These are phyloP conservation scores for Chrysanthemum lavandulifolium DNA, from an alignment of 129 eudicot genomes.

Conservation along the genomic window DNA sequence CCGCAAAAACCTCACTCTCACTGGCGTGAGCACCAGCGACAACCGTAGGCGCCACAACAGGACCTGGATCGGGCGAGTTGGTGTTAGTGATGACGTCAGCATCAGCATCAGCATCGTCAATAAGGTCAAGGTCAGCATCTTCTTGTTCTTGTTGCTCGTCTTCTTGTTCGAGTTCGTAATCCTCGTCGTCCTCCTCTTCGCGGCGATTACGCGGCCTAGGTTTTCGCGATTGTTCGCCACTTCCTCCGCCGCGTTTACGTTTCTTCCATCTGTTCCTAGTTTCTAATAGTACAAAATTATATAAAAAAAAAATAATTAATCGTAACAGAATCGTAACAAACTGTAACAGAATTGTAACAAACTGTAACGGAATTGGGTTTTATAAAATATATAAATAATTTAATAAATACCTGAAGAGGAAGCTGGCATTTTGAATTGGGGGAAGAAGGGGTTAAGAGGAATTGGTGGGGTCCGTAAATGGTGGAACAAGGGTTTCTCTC, in stretches of 20 bases:
- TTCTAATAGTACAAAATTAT: conserved; percentile 33
- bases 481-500: conserved; percentile 29
- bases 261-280: conserved; percentile 73
- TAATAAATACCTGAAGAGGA: conserved; percentile 73
- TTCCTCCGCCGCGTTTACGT: conserved; percentile 57
- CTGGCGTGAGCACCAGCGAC: background rate
- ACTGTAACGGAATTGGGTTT: background rate
- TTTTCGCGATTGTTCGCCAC: conserved; percentile 53
- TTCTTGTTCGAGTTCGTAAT: conserved; percentile 49
- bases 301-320: background rate
- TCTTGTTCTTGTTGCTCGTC: conserved; percentile 44
- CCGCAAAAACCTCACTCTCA: conserved; percentile 58
- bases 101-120: conserved; percentile 27
- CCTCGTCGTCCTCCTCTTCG: conserved; percentile 52
- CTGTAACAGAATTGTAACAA: background rate
- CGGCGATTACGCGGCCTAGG: conserved; percentile 41
- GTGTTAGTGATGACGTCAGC: conserved; percentile 24
- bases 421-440: conserved; percentile 78
- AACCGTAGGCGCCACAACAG: background rate
- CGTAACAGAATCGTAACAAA: background rate
- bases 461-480: conserved; percentile 53
- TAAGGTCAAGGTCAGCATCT: conserved; percentile 38
- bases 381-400: background rate
- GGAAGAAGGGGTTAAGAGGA: conserved; percentile 42
- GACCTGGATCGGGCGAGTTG: conserved; percentile 35